Evolutionary conservation across 1,139 yeast species (phyloP).

Genomic region (Pichia terricola): DNA sequence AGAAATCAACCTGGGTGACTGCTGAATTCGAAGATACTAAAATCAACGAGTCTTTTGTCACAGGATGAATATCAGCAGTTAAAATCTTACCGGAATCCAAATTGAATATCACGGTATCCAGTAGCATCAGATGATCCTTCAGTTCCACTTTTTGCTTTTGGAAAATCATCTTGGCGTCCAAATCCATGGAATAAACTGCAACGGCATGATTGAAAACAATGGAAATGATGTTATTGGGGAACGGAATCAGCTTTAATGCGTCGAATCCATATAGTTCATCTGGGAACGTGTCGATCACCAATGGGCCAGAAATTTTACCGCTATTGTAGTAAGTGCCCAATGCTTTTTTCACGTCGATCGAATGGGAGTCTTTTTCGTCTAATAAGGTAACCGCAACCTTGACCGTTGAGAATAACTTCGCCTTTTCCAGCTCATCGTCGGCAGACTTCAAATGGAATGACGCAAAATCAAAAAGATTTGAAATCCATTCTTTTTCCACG

Average conservation of each 20-base stretch:
- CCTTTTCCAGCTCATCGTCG: conserved; percentile 6
- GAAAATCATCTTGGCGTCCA: conserved; percentile 17
- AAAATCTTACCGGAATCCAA: conserved; percentile 6
- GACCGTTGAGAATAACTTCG: conserved; percentile 14
- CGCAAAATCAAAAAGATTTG: conserved; percentile 34
- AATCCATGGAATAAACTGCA: conserved; percentile 15
- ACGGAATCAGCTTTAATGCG: conserved; percentile 26
- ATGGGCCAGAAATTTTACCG: conserved; percentile 35
- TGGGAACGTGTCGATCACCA: conserved; percentile 42
- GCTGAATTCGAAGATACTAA: conserved; percentile 13
- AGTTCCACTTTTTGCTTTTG: conserved; percentile 11
- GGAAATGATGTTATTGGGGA: conserved; percentile 18
- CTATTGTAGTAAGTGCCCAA: conserved; percentile 13
- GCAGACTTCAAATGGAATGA: conserved; percentile 19
- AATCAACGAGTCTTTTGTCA: conserved; percentile 13
- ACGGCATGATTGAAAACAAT: conserved; percentile 17
- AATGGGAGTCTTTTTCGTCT: conserved; percentile 7
- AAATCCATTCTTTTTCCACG: conserved; percentile 28
- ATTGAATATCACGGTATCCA: conserved; percentile 13
- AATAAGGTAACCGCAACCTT: conserved; percentile 18
- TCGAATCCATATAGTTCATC: conserved; percentile 34
- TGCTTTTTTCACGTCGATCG: conserved; percentile 2
- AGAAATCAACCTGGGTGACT: conserved; percentile 21
- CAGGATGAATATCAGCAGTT: conserved; percentile 16
- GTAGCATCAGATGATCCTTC: conserved; percentile 5